These are phyloP conservation scores for Angomonas deanei DNA, from an alignment of 208 protist genomes.

Conservation along the genomic window DNA sequence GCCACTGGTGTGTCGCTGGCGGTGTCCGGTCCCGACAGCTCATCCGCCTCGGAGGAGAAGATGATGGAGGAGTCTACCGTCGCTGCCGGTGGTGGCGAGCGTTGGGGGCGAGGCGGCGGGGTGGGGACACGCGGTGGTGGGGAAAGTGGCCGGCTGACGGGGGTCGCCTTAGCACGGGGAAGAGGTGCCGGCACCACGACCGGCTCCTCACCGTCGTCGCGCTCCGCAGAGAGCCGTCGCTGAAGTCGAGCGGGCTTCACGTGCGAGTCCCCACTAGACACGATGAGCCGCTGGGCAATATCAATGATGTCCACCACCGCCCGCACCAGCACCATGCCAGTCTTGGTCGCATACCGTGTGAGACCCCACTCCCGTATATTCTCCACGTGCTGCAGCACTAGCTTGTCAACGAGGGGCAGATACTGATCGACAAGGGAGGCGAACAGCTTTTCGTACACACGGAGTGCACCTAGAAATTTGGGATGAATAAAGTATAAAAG, in stretches of 20 bases:
- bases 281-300: slow-evolving; percentile 39
- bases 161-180: background rate
- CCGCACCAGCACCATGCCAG: slow-evolving; percentile 23
- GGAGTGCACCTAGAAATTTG: slow-evolving; percentile 44
- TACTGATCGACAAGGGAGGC: slow-evolving; percentile 40
- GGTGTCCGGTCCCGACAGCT: background rate
- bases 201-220: slow-evolving; percentile 4
- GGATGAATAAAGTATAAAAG: slow-evolving; percentile 62
- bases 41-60: slow-evolving; percentile 2
- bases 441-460: slow-evolving; percentile 47
- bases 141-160: background rate
- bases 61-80: slow-evolving; percentile 4
- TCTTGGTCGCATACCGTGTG: slow-evolving; percentile 29
- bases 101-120: slow-evolving; percentile 5
- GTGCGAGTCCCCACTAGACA: slow-evolving; percentile 17
- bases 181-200: background rate
- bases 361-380: slow-evolving; percentile 39
- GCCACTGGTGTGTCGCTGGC: background rate
- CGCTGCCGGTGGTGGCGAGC: background rate
- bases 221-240: slow-evolving; percentile 32
- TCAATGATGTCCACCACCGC: slow-evolving; percentile 15
- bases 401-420: slow-evolving; percentile 34
- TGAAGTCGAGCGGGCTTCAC: slow-evolving; percentile 23
- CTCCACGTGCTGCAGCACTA: slow-evolving; percentile 49
- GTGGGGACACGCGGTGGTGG: background rate